Percentiles rank a stretch among this genome's conserved stretches.
Evolutionary conservation across 257 asterid species (phyloP).

Genomic region (Capsicum rhomboideum): DNA sequence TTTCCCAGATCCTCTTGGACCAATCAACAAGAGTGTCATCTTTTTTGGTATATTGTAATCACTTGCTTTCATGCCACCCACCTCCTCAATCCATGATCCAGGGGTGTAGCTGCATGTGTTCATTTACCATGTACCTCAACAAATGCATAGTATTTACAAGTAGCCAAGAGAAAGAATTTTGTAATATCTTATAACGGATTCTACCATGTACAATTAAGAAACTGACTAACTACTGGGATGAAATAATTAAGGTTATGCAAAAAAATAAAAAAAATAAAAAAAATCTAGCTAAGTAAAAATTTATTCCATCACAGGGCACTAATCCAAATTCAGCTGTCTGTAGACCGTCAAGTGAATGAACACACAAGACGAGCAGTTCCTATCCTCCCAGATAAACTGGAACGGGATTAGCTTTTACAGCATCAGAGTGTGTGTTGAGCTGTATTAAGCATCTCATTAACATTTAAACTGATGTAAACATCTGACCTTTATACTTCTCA

Average conservation of each 20-base stretch:
- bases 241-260: not conserved
- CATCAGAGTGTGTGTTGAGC: not conserved
- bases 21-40: conserved; percentile 53
- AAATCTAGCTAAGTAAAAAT: not conserved
- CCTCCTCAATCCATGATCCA: conserved; percentile 55
- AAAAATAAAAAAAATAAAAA: not conserved
- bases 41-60: conserved; percentile 33
- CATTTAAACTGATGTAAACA: not conserved
- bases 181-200: not conserved
- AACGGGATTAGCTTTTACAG: not conserved
- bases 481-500: not conserved
- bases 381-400: not conserved
- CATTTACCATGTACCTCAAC: not conserved
- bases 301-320: not conserved
- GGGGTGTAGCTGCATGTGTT: conserved; percentile 58
- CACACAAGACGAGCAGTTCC: not conserved
- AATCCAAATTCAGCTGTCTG: not conserved
- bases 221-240: not conserved
- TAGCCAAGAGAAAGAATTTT: not conserved
- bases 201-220: not conserved
- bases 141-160: not conserved
- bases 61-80: conserved; percentile 13
- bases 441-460: not conserved
- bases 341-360: not conserved
- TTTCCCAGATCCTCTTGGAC: conserved; percentile 81